These are phyloP conservation scores for Xylariaceae sp. DNA, from an alignment of 2,329 filamentous ascomycete genomes.

Conservation along the genomic window DNA sequence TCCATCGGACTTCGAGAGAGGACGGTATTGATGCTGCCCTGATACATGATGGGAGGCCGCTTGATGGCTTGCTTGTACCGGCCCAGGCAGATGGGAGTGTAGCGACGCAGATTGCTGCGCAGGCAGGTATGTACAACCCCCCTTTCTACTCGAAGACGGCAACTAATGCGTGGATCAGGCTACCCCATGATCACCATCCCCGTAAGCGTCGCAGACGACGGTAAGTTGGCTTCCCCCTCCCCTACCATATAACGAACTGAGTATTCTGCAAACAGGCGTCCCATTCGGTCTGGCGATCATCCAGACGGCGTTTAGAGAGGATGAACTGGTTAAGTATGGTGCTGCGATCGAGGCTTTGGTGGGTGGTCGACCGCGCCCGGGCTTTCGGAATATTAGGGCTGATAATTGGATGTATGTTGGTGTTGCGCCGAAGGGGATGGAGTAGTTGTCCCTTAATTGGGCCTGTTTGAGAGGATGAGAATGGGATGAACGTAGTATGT, in stretches of 20 bases:
- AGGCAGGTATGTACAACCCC: conserved; percentile 43
- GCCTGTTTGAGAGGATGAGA: no score
- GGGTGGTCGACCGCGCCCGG: background rate
- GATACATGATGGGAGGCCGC: conserved; percentile 37
- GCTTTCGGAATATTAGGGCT: conserved; percentile 5
- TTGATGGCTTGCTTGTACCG: conserved; percentile 63
- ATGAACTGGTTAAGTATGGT: conserved; percentile 14
- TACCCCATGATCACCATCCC: conserved; percentile 22
- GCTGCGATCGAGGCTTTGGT: conserved; percentile 12
- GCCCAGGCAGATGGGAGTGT: conserved; percentile 55
- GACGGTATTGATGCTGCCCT: conserved; percentile 67
- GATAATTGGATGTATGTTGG: conserved; percentile 14
- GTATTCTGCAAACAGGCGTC: background rate
- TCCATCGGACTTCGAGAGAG: conserved; percentile 49
- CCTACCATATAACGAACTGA: background rate
- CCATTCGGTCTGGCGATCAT: conserved; percentile 19
- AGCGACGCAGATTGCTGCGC: conserved; percentile 63
- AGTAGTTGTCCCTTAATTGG: no score
- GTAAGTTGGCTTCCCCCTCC: conserved; percentile 1
- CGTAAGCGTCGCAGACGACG: conserved; percentile 6
- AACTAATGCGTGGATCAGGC: conserved; percentile 29
- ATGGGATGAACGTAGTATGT: background rate
- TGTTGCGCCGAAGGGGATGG: background rate
- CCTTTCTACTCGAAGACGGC: background rate
- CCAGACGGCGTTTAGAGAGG: conserved; percentile 14